Evolutionary conservation across 1,284 basidiomycete genomes (phyloP).

Genomic region (Quambalaria eucalypti): DNA sequence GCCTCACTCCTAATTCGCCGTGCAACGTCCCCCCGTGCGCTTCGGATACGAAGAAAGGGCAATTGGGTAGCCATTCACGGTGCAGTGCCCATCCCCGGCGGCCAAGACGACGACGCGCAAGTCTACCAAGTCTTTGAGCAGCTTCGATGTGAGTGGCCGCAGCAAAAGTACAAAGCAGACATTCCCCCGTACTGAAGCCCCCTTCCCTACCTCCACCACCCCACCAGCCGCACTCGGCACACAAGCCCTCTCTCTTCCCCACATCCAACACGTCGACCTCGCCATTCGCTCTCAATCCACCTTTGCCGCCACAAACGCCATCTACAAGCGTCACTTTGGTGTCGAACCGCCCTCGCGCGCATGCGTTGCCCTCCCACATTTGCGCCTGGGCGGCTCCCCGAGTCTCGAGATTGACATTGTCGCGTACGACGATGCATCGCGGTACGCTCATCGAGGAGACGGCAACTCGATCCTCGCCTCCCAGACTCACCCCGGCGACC

Average conservation of each 20-base stretch:
- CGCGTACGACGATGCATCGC: background rate
- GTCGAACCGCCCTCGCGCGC: conserved; percentile 84
- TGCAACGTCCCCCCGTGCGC: too few species aligned
- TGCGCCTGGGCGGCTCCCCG: background rate
- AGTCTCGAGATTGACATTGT: background rate
- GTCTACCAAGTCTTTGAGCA: conserved; percentile 1
- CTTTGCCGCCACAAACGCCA: conserved; percentile 41
- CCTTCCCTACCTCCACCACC: too few species aligned
- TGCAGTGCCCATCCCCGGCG: background rate
- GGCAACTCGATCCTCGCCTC: background rate
- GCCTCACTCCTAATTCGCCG: too few species aligned
- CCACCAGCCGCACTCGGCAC: too few species aligned
- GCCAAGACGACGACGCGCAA: background rate
- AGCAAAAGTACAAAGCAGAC: too few species aligned
- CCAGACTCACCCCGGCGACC: background rate
- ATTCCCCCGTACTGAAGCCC: too few species aligned
- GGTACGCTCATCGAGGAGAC: background rate
- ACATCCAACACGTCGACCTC: conserved; percentile 71
- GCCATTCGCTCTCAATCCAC: conserved; percentile 56
- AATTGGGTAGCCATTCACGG: background rate
- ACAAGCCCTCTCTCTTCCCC: conserved; percentile 47
- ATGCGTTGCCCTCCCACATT: conserved; percentile 62
- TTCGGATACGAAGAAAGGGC: background rate
- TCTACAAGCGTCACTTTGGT: conserved; percentile 75
- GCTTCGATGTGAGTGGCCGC: background rate